Conservation (phyloP, 495 filamentous ascomycete species). For the Lindgomyces ingoldianus region DNA sequence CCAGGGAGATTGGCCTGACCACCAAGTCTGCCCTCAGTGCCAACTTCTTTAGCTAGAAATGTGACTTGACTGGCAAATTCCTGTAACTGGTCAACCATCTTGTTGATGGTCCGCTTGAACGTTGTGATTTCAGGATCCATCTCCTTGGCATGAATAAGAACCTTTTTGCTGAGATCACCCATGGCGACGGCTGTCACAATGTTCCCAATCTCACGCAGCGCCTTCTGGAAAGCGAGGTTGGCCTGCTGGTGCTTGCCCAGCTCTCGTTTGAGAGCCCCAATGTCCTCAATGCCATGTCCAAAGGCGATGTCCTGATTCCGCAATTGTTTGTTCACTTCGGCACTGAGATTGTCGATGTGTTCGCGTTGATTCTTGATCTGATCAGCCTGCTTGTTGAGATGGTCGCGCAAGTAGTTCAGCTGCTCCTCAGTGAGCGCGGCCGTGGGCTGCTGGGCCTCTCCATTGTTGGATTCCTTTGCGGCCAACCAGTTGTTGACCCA, state of each 20-base stretch:
- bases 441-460: slow-evolving; percentile 35
- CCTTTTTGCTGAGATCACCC: slow-evolving; percentile 96
- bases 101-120: slow-evolving; percentile 97
- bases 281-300: slow-evolving; percentile 54
- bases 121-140: slow-evolving; percentile 99
- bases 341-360: slow-evolving; percentile 50
- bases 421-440: slow-evolving; percentile 49
- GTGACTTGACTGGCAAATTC: slow-evolving; percentile 98
- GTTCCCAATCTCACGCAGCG: slow-evolving; percentile 91
- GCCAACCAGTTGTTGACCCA: slow-evolving; percentile 48
- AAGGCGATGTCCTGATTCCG: slow-evolving; percentile 59
- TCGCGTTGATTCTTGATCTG: slow-evolving; percentile 63
- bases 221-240: slow-evolving; percentile 98
- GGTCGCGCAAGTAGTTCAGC: slow-evolving; percentile 50
- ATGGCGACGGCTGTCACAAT: slow-evolving; percentile 95
- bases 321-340: slow-evolving; percentile 49
- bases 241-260: slow-evolving; percentile 95
- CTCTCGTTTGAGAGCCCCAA: slow-evolving; percentile 78
- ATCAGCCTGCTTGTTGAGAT: slow-evolving; percentile 54
- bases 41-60: slow-evolving; percentile 92
- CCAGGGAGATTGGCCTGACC: slow-evolving; percentile 93
- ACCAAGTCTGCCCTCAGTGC: slow-evolving; percentile 94
- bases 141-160: slow-evolving; percentile 91
- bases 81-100: slow-evolving; percentile 98
- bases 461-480: slow-evolving; percentile 35